A percentile compares a stretch with the other conserved stretches of the same genome.
These are phyloP conservation scores for Acer negundo DNA, from an alignment of 345 rosid genomes.

Conservation along the genomic window DNA sequence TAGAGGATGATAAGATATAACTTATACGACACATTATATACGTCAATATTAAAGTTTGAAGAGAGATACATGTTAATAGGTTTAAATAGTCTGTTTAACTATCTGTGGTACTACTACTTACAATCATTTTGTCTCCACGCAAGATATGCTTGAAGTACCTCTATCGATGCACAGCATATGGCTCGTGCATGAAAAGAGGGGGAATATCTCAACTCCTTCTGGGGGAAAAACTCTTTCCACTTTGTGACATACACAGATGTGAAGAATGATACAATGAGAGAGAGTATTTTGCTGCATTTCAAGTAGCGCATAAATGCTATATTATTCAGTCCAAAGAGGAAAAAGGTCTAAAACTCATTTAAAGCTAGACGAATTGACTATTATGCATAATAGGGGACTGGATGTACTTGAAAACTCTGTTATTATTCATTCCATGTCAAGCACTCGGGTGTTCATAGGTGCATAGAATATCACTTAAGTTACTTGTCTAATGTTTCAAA, in stretches of 20 bases:
- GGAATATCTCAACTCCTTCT: slow-evolving; percentile 49
- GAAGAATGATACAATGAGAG: slow-evolving; percentile 72
- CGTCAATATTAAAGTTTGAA: not conserved
- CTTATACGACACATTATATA: not conserved
- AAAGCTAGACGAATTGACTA: not conserved
- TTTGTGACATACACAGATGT: slow-evolving; percentile 64
- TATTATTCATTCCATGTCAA: not conserved
- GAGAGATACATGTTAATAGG: not conserved
- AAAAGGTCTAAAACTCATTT: not conserved
- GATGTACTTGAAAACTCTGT: not conserved
- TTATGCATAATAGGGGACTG: not conserved
- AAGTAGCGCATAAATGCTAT: slow-evolving; percentile 21
- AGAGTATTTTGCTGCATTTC: slow-evolving; percentile 74
- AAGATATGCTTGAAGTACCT: slow-evolving; percentile 79
- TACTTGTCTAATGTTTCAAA: not conserved
- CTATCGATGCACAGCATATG: slow-evolving; percentile 65
- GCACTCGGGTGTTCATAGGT: not conserved
- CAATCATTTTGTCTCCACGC: slow-evolving; percentile 92
- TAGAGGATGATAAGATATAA: not conserved
- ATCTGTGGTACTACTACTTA: slow-evolving; percentile 44
- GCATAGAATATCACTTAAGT: not conserved
- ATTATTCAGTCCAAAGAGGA: slow-evolving; percentile 4
- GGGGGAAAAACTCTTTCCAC: slow-evolving; percentile 75
- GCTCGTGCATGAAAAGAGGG: slow-evolving; percentile 69
- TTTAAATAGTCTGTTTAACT: not conserved